Evolutionary conservation across 2,329 filamentous ascomycete species (phyloP).

Genomic region (Hypoxylon sp.): DNA sequence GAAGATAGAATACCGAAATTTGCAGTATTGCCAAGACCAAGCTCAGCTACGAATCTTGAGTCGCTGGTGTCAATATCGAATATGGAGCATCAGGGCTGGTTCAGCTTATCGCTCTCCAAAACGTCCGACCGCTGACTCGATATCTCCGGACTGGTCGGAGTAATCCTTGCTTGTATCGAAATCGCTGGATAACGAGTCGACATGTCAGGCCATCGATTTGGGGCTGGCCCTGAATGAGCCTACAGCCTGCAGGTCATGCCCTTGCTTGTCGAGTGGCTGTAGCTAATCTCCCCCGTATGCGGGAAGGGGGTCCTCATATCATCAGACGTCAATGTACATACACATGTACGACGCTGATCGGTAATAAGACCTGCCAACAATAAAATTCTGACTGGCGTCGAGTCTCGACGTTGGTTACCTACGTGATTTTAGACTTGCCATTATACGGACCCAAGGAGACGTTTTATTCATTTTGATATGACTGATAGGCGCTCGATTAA

Average conservation of each 20-base stretch:
- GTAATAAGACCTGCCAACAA: slow-evolving; percentile 26
- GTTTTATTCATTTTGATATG: slow-evolving; percentile 37
- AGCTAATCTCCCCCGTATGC: slow-evolving; percentile 40
- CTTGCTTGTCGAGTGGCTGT: slow-evolving; percentile 39
- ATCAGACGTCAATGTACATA: slow-evolving; percentile 30
- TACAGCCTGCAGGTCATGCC: slow-evolving; percentile 38
- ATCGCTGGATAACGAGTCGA: slow-evolving; percentile 11
- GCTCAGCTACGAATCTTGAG: slow-evolving; percentile 13
- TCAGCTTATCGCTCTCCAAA: slow-evolving; percentile 20
- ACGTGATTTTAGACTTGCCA: slow-evolving; percentile 15
- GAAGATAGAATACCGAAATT: background rate
- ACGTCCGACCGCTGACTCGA: slow-evolving; percentile 7
- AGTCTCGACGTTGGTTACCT: slow-evolving; percentile 6
- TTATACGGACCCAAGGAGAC: slow-evolving; percentile 22
- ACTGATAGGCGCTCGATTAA: slow-evolving; percentile 41
- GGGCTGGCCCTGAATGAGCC: slow-evolving; percentile 25
- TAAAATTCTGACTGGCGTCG: slow-evolving; percentile 30
- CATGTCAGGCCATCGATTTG: slow-evolving; percentile 27
- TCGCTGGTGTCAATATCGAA: slow-evolving; percentile 29
- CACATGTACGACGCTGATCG: slow-evolving; percentile 28
- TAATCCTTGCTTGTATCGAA: slow-evolving; percentile 37
- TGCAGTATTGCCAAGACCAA: background rate
- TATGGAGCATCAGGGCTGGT: slow-evolving; percentile 14
- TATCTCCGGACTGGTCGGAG: slow-evolving; percentile 29
- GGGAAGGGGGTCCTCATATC: slow-evolving; percentile 23